Percentiles rank a stretch among this genome's conserved stretches.
Conservation (phyloP, 495 filamentous ascomycete species). For the Hypoxylon trugodes region DNA sequence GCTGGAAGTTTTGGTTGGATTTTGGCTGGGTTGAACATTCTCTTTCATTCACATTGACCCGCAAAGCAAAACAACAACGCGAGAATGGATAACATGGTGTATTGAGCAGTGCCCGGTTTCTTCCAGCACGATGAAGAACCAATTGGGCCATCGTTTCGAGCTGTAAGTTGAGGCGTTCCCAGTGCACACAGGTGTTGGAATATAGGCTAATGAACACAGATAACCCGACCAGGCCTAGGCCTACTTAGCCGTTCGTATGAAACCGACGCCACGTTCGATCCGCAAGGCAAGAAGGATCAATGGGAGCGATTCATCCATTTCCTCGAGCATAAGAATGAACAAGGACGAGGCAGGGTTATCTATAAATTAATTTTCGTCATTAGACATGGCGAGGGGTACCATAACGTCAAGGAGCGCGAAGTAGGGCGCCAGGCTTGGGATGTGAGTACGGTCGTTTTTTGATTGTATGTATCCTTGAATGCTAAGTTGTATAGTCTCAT, state of each 20-base stretch:
- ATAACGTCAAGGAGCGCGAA: constrained; percentile 49
- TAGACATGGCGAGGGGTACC: constrained; percentile 50
- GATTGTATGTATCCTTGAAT: neutral
- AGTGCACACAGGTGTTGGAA: neutral
- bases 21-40: neutral
- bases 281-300: constrained; percentile 21
- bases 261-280: constrained; percentile 39
- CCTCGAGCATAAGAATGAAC: constrained; percentile 40
- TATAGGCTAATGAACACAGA: constrained; percentile 14
- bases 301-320: constrained; percentile 48
- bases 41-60: constrained; percentile 1
- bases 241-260: constrained; percentile 42
- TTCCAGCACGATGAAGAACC: constrained; percentile 29
- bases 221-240: constrained; percentile 43
- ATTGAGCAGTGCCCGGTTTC: constrained; percentile 20
- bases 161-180: constrained; percentile 7
- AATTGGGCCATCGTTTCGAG: constrained; percentile 24
- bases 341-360: constrained; percentile 8
- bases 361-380: constrained; percentile 49
- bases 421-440: constrained; percentile 47
- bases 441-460: constrained; percentile 25
- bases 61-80: neutral
- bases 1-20: neutral
- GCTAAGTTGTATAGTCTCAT: constrained; percentile 52
- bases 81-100: neutral